Conservation (phyloP, 345 rosid genomes). For the Microthlaspi erraticum region DNA sequence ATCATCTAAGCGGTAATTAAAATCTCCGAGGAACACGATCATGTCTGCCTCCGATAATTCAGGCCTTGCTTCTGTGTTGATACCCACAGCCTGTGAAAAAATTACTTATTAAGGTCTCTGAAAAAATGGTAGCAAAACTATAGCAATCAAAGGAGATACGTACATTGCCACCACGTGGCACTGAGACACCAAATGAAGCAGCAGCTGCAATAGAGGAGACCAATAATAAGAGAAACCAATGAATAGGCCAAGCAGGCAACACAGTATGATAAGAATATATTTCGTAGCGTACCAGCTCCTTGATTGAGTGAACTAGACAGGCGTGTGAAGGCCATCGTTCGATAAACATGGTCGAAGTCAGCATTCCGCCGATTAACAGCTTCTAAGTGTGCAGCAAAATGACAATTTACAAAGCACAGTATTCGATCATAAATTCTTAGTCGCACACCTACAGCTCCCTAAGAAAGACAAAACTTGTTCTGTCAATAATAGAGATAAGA, state of each 20-base stretch:
- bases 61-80: slow-evolving; percentile 56
- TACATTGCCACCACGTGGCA: slow-evolving; percentile 66
- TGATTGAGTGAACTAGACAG: slow-evolving; percentile 54
- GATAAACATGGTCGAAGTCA: slow-evolving; percentile 81
- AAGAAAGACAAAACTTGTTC: slow-evolving; percentile 25
- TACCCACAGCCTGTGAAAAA: slow-evolving; percentile 53
- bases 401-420: slow-evolving; percentile 85
- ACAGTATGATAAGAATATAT: slow-evolving; percentile 65
- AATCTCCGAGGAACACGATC: slow-evolving; percentile 81
- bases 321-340: slow-evolving; percentile 65
- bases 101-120: slow-evolving; percentile 14
- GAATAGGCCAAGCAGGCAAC: slow-evolving; percentile 71
- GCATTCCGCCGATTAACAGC: slow-evolving; percentile 80
- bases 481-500: slow-evolving; percentile 5
- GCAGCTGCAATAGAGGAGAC: slow-evolving; percentile 85
- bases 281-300: slow-evolving; percentile 72
- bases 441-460: slow-evolving; percentile 91
- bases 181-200: slow-evolving; percentile 63
- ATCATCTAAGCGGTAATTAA: slow-evolving; percentile 79
- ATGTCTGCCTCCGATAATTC: slow-evolving; percentile 85
- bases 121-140: slow-evolving; percentile 30
- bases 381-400: slow-evolving; percentile 85
- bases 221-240: slow-evolving; percentile 77
- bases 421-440: slow-evolving; percentile 73
- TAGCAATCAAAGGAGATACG: slow-evolving; percentile 35